These are phyloP conservation scores for Gryganskiella cystojenkinii DNA, from an alignment of 192 early-diverging fungal species.

Conservation along the genomic window DNA sequence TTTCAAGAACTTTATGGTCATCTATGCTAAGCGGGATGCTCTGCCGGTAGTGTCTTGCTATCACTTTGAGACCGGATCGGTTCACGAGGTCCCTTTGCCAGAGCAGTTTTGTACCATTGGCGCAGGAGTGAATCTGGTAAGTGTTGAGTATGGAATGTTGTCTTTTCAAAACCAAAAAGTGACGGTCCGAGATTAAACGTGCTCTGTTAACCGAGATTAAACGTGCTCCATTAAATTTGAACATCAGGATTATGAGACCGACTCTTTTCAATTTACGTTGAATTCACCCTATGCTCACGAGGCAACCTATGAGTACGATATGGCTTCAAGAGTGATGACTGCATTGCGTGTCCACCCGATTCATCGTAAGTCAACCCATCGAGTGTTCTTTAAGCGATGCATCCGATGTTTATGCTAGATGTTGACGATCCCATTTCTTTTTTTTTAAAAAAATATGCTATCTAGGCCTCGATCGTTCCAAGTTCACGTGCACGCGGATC, in stretches of 20 bases:
- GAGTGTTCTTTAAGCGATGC: neutral
- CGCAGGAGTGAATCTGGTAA: constrained; percentile 68
- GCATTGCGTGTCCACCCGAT: constrained; percentile 58
- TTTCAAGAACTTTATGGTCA: constrained; percentile 65
- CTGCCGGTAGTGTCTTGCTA: constrained; percentile 65
- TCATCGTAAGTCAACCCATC: constrained; percentile 44
- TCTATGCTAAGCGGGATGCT: constrained; percentile 63
- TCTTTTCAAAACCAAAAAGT: neutral
- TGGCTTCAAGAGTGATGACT: constrained; percentile 57
- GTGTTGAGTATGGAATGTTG: neutral
- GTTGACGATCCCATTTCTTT: neutral
- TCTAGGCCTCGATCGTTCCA: constrained; percentile 57
- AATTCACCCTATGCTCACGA: constrained; percentile 74
- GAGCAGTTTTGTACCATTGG: constrained; percentile 66
- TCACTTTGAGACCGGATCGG: constrained; percentile 45
- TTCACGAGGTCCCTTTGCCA: constrained; percentile 60
- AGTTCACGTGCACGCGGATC: constrained; percentile 59
- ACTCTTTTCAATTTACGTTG: constrained; percentile 68
- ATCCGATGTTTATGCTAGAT: neutral
- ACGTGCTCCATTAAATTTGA: neutral
- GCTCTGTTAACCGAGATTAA: neutral
- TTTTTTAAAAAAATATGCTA: neutral
- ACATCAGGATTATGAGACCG: constrained; percentile 62
- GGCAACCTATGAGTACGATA: constrained; percentile 75
- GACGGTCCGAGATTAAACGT: too few relatives aligned